Conservation (phyloP, 768 basidiomycete genomes). For the Lactarius trivialis region DNA sequence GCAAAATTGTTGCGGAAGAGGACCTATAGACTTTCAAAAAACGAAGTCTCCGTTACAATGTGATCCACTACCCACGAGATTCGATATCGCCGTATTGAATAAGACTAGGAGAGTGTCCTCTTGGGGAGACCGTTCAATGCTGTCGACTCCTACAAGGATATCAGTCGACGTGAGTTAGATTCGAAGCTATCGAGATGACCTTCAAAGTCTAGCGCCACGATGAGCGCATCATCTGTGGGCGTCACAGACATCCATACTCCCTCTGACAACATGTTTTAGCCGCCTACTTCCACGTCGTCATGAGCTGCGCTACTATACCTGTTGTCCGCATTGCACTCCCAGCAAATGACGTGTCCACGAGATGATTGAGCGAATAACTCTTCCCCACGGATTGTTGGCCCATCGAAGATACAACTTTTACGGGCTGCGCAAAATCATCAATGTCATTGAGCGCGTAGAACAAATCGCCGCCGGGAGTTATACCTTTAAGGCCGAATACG, state of each 20-base stretch:
- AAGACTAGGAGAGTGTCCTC: conserved; percentile 57
- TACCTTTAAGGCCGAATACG: conserved; percentile 54
- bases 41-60: conserved; percentile 36
- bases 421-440: conserved; percentile 38
- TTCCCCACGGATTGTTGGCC: conserved; percentile 64
- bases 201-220: conserved; percentile 62
- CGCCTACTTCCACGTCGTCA: background rate
- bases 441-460: background rate
- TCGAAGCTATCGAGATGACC: conserved; percentile 29
- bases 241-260: conserved; percentile 66
- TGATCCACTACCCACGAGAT: conserved; percentile 40
- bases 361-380: conserved; percentile 51
- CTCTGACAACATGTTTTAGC: conserved; percentile 28
- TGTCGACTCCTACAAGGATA: conserved; percentile 44
- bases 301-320: conserved; percentile 23
- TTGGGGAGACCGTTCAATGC: conserved; percentile 56
- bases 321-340: conserved; percentile 61
- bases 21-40: conserved; percentile 36
- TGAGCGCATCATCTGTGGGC: conserved; percentile 45
- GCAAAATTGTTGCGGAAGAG: conserved; percentile 34
- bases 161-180: background rate
- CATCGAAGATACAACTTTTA: conserved; percentile 62
- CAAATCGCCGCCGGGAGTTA: background rate
- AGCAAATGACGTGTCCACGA: conserved; percentile 58
- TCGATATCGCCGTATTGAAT: conserved; percentile 61